Conservation (phyloP, 2,329 filamentous ascomycete genomes). For the Fusarium domesticum region DNA sequence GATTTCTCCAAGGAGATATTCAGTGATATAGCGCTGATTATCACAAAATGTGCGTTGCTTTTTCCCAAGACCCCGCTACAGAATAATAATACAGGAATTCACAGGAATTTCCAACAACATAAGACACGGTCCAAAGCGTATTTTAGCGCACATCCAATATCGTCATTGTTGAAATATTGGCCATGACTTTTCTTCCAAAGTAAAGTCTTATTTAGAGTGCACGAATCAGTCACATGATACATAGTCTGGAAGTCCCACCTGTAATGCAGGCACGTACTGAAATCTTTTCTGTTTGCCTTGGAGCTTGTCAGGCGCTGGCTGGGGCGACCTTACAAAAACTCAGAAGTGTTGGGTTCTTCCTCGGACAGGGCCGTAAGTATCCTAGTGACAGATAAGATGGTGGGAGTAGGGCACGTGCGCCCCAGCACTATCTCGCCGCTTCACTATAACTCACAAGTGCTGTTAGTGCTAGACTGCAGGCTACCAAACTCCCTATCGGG, state of each 20-base stretch:
- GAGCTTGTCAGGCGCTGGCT: neutral
- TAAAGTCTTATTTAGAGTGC: too few relatives aligned
- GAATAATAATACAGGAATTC: neutral
- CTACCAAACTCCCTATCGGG: slow-evolving; percentile 12
- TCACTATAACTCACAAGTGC: neutral
- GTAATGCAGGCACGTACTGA: neutral
- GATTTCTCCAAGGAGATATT: too few relatives aligned
- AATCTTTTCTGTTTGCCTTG: neutral
- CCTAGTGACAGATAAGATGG: slow-evolving; percentile 21
- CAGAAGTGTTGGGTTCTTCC: slow-evolving; percentile 9
- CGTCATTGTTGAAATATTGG: neutral
- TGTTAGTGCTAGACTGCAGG: slow-evolving; percentile 16
- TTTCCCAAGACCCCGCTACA: neutral
- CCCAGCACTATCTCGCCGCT: slow-evolving; percentile 7
- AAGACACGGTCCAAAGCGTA: neutral
- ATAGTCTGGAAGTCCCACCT: neutral
- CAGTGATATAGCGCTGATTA: neutral
- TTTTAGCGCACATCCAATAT: neutral
- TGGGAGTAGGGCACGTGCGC: slow-evolving; percentile 16
- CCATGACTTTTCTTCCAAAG: too few relatives aligned
- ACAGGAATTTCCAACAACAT: neutral
- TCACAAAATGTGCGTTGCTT: neutral
- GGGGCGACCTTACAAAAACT: slow-evolving; percentile 18
- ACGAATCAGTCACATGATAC: neutral
- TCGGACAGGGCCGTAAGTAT: slow-evolving; percentile 22